Evolutionary conservation across 2,329 filamentous ascomycete species (phyloP).

Genomic region (Monosporascus ibericus): DNA sequence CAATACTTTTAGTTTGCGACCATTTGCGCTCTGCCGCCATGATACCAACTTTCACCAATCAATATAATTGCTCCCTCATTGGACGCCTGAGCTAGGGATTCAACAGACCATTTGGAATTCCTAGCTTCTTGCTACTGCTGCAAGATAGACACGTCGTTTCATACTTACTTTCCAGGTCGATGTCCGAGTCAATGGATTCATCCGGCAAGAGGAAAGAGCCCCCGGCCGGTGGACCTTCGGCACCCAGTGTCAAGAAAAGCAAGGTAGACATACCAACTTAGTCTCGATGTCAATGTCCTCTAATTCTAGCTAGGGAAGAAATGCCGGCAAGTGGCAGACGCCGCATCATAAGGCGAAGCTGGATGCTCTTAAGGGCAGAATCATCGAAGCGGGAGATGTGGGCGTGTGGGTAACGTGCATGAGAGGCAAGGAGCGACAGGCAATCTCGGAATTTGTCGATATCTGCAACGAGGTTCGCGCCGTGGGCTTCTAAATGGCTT

Average conservation of each 20-base stretch:
- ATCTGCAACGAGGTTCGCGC: constrained; percentile 59
- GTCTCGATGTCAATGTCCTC: background rate
- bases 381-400: constrained; percentile 60
- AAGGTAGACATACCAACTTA: constrained; percentile 21
- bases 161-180: too few species aligned
- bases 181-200: constrained; percentile 20
- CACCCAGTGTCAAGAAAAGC: constrained; percentile 28
- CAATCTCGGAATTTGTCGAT: constrained; percentile 58
- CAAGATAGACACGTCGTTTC: too few species aligned
- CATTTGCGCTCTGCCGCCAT: background rate
- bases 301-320: constrained; percentile 37
- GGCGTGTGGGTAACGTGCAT: constrained; percentile 77
- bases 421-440: constrained; percentile 63
- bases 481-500: background rate
- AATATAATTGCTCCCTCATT: background rate
- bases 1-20: background rate
- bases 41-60: background rate
- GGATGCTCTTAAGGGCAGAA: constrained; percentile 29
- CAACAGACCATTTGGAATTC: too few species aligned
- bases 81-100: background rate
- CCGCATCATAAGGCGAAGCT: constrained; percentile 49
- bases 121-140: too few species aligned
- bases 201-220: constrained; percentile 29
- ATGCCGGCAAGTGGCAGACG: constrained; percentile 55
- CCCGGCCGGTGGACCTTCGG: constrained; percentile 16